Percentiles rank a stretch among this genome's conserved stretches.
phyloP scores from a whole-genome alignment of 1,284 basidiomycete species.

The Papiliotrema terrestris region DNA sequence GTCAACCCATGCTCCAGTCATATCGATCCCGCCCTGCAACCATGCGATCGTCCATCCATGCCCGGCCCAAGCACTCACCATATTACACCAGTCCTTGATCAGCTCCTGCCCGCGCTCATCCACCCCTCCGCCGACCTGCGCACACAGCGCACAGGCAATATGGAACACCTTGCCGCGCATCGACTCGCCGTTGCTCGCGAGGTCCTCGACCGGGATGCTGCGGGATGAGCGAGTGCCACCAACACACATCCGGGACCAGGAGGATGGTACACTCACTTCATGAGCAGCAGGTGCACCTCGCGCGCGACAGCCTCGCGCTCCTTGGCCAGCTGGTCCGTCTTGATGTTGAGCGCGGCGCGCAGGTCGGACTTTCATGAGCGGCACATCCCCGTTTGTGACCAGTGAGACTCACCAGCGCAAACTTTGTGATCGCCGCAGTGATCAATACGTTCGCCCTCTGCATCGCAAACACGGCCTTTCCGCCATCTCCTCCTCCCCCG shows the following conservation, averaged over 20 bases:
- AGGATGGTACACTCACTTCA: constrained; percentile 27
- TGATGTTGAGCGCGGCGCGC: constrained; percentile 32
- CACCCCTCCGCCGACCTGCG: constrained; percentile 22
- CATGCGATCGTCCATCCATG: too few species aligned
- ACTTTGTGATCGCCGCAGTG: constrained; percentile 46
- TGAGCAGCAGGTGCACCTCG: constrained; percentile 44
- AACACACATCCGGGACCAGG: background rate
- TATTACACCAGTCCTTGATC: constrained; percentile 48
- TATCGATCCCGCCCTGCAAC: too few species aligned
- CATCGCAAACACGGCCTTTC: constrained; percentile 38
- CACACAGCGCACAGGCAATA: constrained; percentile 45
- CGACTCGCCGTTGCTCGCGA: constrained; percentile 48
- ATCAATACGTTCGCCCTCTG: constrained; percentile 46
- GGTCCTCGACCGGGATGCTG: constrained; percentile 46
- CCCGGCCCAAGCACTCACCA: constrained; percentile 24
- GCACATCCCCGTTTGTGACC: background rate
- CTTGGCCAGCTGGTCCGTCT: constrained; percentile 33
- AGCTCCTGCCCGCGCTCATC: constrained; percentile 37
- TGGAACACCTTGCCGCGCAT: constrained; percentile 48
- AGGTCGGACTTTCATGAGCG: constrained; percentile 29
- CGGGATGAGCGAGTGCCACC: background rate
- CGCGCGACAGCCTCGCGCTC: constrained; percentile 44
- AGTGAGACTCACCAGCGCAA: constrained; percentile 41
- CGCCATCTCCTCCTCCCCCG: too few species aligned
- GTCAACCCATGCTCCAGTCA: background rate